Evolutionary conservation across 2,329 filamentous ascomycete species (phyloP), one percentile per base, ranked within the genome.

Genomic region (Ophiognomonia clavigignenti-juglandacearum): DNA sequence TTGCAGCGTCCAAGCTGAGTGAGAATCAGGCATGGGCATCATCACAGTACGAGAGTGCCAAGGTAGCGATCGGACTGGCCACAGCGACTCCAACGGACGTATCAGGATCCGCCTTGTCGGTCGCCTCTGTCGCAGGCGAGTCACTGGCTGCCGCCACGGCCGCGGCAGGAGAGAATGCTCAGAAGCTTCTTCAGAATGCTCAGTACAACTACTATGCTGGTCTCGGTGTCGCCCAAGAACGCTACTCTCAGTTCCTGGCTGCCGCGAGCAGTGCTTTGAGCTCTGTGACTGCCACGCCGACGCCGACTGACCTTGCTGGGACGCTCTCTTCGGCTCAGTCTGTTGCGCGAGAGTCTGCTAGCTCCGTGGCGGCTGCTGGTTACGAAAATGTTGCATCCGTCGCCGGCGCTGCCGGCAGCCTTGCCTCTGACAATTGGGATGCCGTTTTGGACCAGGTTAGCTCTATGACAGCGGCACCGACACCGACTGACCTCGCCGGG

Each of bases 191-290:
- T 61, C 80, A 72, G 61, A 83, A 74, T 69, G 85, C 78, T 38
- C 77, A 74, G 55, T 67, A 75, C 55, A 77, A 81, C 59, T 92
- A 92, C 64, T 91, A 89, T 56, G 85, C 88, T 53, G 87, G 84
- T 10, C 65, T 93, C 20, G 88, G 88, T 23, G 64, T 88, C 37
- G 88, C 89, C 1, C 85, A 95, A 58, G 87, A 83, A 36, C 80
- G 84, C 31, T 93, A 93, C 63, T 82, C 83, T 5, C 83, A 84
- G 41, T 92, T 93, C 58, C 54, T 93, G 2, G 74, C 74, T 11
- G 82, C 83, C 4, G 88, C 86, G 7, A 88, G 85, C 9, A 81
- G 77, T 29, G 86, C 83, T 18, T 71, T 88, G 34, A 83, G 80
- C 46, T 73, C 72, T 2, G 51, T 75, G 32, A 78, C 74, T 1